Base-by-base conservation (phyloP, 805 yeast species). In the Kluyveromyces starmeri region DNA sequence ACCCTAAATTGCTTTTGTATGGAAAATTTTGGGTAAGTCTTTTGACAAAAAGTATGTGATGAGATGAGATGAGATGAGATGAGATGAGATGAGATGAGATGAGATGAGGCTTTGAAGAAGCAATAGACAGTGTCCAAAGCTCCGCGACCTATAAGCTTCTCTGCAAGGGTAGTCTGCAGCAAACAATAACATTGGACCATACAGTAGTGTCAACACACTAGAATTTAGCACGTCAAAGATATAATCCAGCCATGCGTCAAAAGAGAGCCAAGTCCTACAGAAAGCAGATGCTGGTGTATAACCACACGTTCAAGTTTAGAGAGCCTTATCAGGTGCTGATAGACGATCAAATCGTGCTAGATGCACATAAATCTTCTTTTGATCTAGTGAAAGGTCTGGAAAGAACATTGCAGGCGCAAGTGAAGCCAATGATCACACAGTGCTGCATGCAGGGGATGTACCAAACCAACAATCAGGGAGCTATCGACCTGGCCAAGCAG, bases 251-350 rank as follows among this genome's bases (percentile, higher is more conserved):
- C 21, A 89, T 89, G 98, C 85, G 94, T 69, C 96, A 89, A 63
- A 89, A 88, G 61, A 72, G 98, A 61, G 95, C 96, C 35, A 89
- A 89, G 59, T 69, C 92, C 1, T 92, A 92, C 61, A 78, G 89
- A 58, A 89, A 89, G 67, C 95, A 84, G 58, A 81, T 92, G 83
- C 74, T 79, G 45, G 79, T 83, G 36, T 81, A 85, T 48, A 71
- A 73, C 45, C 83, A 85, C 55, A 71, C 94, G 5, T 92, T 89
- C 71, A 83, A 83, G 49, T 92, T 92, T 67, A 74, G 95, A 55
- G 86, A 82, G 43, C 98, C 98, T 2, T 88, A 82, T 47, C 98
- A 92, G 62, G 80, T 85, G 17, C 58, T 89, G 13, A 78, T 88
- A 5, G 98, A 92, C 55, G 83, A 84, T 43, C 82, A 80, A 44